Percentiles rank a stretch among this genome's conserved stretches.
phyloP scores from a whole-genome alignment of 441 rosid species.

The Euphorbia celastroides region DNA sequence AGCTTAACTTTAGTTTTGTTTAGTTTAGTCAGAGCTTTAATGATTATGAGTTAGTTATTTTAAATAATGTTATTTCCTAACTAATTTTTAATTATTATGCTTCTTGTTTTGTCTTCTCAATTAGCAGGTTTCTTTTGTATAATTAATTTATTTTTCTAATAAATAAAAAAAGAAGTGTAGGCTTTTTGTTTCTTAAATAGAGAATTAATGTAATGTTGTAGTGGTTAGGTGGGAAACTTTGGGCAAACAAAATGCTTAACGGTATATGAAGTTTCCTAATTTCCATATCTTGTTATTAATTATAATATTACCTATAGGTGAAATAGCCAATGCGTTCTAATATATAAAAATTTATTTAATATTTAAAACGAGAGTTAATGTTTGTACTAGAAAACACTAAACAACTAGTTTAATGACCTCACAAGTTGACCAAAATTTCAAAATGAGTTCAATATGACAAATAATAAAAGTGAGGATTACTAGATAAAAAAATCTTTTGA shows the following conservation, averaged over 20 bases:
- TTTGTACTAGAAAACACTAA: no score
- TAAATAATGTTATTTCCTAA: background rate
- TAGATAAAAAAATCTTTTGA: no score
- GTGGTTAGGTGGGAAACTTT: background rate
- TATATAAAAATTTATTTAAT: no score
- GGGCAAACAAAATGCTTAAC: background rate
- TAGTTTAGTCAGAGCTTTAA: background rate
- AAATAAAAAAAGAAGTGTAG: background rate
- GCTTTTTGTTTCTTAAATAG: background rate
- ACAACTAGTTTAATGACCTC: no score
- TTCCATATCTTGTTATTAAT: background rate
- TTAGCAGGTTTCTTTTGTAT: background rate
- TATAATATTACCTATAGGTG: no score
- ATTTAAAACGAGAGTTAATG: no score
- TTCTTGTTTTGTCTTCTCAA: slow-evolving; percentile 4
- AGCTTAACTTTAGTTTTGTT: background rate
- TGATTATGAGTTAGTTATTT: background rate
- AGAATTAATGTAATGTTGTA: background rate
- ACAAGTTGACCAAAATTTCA: no score
- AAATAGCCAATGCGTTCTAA: no score
- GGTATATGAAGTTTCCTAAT: background rate
- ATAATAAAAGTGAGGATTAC: no score
- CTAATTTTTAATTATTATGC: slow-evolving; percentile 5
- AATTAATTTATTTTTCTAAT: no score
- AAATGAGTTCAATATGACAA: no score